A percentile compares a stretch with the other conserved stretches of the same genome.
Evolutionary conservation across 75 land plant genomes (phyloP).

Genomic region (Pinus tabuliformis): DNA sequence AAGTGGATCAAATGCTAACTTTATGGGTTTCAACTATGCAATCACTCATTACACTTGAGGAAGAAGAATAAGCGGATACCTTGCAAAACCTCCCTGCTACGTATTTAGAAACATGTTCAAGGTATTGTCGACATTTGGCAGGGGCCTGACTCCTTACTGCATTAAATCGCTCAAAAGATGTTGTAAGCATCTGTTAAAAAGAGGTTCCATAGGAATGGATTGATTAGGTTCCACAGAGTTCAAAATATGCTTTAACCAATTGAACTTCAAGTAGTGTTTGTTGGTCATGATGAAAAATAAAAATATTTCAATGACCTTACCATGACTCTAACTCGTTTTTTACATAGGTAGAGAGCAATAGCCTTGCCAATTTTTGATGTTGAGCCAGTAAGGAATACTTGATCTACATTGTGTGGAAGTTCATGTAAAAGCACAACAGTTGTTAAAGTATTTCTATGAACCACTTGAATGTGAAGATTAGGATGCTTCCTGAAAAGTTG

Average conservation of each 20-base stretch:
- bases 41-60: too few relatives aligned
- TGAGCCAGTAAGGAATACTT: slow-evolving; percentile 38
- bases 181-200: slow-evolving; percentile 37
- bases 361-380: slow-evolving; percentile 51
- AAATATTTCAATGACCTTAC: slow-evolving; percentile 12
- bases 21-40: too few relatives aligned
- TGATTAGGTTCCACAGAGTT: background rate
- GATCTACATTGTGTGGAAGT: slow-evolving; percentile 14
- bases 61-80: slow-evolving; percentile 3
- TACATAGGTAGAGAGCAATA: slow-evolving; percentile 37
- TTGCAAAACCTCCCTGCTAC: slow-evolving; percentile 34
- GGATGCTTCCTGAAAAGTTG: background rate
- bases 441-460: slow-evolving; percentile 45
- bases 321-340: slow-evolving; percentile 32
- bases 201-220: too few relatives aligned
- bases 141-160: slow-evolving; percentile 20
- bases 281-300: background rate
- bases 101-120: slow-evolving; percentile 38
- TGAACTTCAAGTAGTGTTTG: background rate
- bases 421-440: slow-evolving; percentile 33
- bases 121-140: slow-evolving; percentile 14
- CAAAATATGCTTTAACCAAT: too few relatives aligned
- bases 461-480: slow-evolving; percentile 26
- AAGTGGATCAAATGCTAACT: too few relatives aligned
- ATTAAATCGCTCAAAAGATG: slow-evolving; percentile 31